Percentiles rank a stretch among this genome's conserved stretches.
Evolutionary conservation across 495 filamentous ascomycete species (phyloP).

Genomic region (Aspergillus biplanus): DNA sequence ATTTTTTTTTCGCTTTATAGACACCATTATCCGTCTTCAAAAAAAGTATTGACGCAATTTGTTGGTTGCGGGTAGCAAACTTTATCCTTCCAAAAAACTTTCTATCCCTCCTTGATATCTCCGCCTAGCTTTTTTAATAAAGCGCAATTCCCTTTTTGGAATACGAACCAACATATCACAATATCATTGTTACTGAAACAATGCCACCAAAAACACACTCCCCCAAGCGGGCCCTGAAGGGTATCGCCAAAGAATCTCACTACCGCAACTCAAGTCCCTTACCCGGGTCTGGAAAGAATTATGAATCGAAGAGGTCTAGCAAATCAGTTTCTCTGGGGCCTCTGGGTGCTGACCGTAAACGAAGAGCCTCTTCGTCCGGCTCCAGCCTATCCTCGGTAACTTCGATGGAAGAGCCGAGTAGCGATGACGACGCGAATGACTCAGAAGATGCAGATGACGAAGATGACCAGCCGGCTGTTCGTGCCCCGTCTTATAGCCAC

Average conservation of each 20-base stretch:
- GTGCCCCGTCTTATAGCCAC: constrained; percentile 56
- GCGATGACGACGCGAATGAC: constrained; percentile 37
- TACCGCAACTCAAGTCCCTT: constrained; percentile 32
- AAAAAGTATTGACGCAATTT: constrained; percentile 29
- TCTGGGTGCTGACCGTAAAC: constrained; percentile 36
- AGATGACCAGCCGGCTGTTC: constrained; percentile 52
- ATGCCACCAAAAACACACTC: constrained; percentile 38
- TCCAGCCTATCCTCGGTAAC: constrained; percentile 51
- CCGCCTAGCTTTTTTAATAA: constrained; percentile 3
- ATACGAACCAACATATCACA: constrained; percentile 8
- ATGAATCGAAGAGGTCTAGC: constrained; percentile 32
- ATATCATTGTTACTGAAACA: constrained; percentile 19
- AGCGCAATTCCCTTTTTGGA: constrained; percentile 6
- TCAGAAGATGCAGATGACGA: constrained; percentile 55
- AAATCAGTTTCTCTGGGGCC: constrained; percentile 29
- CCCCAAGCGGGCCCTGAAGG: constrained; percentile 39
- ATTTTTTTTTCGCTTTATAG: constrained; percentile 2
- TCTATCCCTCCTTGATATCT: constrained; percentile 3
- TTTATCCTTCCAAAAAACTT: constrained; percentile 18
- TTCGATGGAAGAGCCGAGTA: constrained; percentile 43
- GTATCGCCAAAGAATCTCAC: constrained; percentile 29
- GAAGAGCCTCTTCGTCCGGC: constrained; percentile 45
- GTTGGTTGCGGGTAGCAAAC: constrained; percentile 29
- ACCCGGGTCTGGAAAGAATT: constrained; percentile 8
- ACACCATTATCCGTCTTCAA: constrained; percentile 3